Conservation (phyloP, 805 yeast species). For the Ogataea haglerorum region DNA sequence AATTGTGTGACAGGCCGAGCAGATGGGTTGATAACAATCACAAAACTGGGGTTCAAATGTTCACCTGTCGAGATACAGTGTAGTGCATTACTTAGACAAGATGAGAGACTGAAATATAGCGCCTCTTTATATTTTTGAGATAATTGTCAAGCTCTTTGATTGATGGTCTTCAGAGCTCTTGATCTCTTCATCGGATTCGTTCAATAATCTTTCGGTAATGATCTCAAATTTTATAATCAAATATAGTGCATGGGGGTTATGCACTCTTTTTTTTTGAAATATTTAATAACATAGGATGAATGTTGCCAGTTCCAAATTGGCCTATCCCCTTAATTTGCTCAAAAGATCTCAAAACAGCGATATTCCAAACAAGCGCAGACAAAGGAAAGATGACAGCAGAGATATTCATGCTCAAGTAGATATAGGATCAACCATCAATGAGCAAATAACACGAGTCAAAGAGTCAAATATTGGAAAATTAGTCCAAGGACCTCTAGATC, state of each 20-base stretch:
- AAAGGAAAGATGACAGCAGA: slow-evolving; percentile 1
- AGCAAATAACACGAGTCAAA: slow-evolving; percentile 5
- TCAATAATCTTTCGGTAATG: neutral
- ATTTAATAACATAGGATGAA: too few species aligned
- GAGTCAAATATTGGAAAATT: slow-evolving; percentile 5
- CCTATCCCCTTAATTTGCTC: neutral
- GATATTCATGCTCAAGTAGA: slow-evolving; percentile 4
- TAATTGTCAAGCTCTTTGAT: neutral
- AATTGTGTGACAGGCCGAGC: slow-evolving; percentile 36
- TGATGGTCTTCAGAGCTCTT: too few species aligned
- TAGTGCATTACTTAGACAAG: neutral
- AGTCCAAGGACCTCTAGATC: slow-evolving; percentile 35
- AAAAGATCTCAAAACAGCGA: neutral
- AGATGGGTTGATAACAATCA: slow-evolving; percentile 28
- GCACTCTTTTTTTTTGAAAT: too few species aligned
- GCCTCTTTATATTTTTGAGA: neutral
- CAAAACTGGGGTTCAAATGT: slow-evolving; percentile 30
- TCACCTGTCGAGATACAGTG: too few species aligned
- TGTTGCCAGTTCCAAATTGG: neutral
- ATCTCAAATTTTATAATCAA: too few species aligned
- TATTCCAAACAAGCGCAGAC: neutral
- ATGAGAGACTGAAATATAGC: neutral
- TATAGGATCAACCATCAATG: slow-evolving; percentile 11
- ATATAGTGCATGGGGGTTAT: too few species aligned
- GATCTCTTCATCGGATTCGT: neutral